These are phyloP conservation scores for Xylaria grammica DNA, from an alignment of 495 filamentous ascomycete genomes.

Conservation along the genomic window DNA sequence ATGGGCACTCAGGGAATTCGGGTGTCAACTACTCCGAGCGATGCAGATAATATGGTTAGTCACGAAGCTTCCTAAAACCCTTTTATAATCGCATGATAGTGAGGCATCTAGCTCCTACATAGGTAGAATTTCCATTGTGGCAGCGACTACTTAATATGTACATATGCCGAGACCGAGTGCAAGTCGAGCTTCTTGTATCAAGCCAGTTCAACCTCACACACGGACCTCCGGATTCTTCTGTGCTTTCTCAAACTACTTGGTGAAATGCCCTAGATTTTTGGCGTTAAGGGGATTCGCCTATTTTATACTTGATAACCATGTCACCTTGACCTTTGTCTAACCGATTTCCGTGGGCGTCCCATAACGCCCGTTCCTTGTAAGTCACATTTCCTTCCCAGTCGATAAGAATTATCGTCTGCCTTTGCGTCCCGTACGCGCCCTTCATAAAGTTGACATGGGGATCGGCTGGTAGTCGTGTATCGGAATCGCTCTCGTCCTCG, in stretches of 20 bases:
- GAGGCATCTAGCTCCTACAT: too few relatives aligned
- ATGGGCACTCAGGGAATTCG: too few relatives aligned
- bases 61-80: too few relatives aligned
- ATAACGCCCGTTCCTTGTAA: slow-evolving; percentile 85
- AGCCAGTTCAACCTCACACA: too few relatives aligned
- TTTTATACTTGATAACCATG: slow-evolving; percentile 64
- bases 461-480: slow-evolving; percentile 27
- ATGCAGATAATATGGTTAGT: too few relatives aligned
- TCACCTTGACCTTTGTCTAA: slow-evolving; percentile 67
- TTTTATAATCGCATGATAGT: too few relatives aligned
- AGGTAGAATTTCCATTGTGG: too few relatives aligned
- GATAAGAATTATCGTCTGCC: slow-evolving; percentile 86
- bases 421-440: slow-evolving; percentile 88
- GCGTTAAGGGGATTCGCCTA: slow-evolving; percentile 54
- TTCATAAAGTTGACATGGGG: slow-evolving; percentile 50
- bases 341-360: slow-evolving; percentile 67
- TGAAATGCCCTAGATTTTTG: slow-evolving; percentile 2
- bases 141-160: too few relatives aligned
- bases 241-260: not conserved
- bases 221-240: not conserved
- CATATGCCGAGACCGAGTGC: too few relatives aligned
- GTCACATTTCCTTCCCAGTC: slow-evolving; percentile 74
- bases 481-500: slow-evolving; percentile 34
- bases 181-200: too few relatives aligned
- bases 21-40: too few relatives aligned